Evolutionary conservation across 345 rosid species (phyloP).

Genomic region (Eucalyptus albens): DNA sequence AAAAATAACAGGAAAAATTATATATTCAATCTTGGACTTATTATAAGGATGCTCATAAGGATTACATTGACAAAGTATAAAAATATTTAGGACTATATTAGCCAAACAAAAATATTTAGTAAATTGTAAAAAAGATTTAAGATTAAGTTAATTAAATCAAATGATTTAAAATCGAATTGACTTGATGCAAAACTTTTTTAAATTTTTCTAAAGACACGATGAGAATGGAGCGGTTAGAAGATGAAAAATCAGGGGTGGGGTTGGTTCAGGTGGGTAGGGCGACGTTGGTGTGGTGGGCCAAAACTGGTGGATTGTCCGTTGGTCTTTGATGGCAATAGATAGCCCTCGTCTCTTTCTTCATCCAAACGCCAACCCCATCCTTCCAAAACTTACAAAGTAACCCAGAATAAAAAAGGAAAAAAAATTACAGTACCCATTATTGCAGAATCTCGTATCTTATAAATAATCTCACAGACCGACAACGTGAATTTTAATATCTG

Average conservation of each 20-base stretch:
- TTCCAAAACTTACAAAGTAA: background rate
- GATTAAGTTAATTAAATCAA: background rate
- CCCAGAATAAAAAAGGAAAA: fast-evolving
- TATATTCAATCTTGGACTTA: too few relatives aligned
- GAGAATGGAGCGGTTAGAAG: background rate
- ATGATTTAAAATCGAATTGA: background rate
- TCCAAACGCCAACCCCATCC: background rate
- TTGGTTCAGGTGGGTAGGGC: background rate
- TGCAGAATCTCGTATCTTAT: background rate
- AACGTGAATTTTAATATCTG: background rate
- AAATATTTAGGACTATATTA: too few relatives aligned
- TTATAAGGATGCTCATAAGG: too few relatives aligned
- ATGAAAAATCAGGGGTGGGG: background rate
- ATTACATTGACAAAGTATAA: too few relatives aligned
- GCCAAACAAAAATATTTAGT: too few relatives aligned
- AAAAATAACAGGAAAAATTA: too few relatives aligned
- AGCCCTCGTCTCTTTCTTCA: background rate
- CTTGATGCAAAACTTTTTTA: too few relatives aligned
- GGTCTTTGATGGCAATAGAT: background rate
- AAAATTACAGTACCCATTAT: background rate
- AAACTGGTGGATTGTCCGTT: background rate
- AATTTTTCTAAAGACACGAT: background rate
- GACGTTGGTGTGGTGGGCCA: background rate
- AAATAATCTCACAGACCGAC: background rate
- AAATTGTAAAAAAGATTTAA: too few relatives aligned